Conservation (phyloP, 208 protist genomes). For the Crithidia sp. region DNA sequence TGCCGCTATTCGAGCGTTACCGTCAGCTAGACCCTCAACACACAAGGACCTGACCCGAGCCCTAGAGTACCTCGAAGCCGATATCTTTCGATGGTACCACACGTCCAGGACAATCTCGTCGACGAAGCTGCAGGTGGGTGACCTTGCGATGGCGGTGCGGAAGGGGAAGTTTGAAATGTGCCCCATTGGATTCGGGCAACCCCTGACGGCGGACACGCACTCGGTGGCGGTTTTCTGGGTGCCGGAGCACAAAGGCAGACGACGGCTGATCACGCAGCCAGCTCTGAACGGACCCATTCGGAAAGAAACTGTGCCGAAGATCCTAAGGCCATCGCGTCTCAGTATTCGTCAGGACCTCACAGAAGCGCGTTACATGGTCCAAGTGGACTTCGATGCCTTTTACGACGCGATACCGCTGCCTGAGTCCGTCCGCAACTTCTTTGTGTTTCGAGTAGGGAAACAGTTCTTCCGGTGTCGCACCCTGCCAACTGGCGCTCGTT, state of each 20-base stretch:
- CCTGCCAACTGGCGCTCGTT: conserved; percentile 6
- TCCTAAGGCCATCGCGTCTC: background rate
- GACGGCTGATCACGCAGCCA: conserved; percentile 8
- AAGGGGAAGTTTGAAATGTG: conserved; percentile 12
- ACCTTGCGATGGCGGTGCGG: background rate
- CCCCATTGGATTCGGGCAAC: background rate
- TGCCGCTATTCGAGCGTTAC: background rate
- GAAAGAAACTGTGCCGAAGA: background rate
- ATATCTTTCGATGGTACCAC: background rate
- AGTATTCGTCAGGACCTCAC: background rate
- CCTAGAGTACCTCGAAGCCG: background rate
- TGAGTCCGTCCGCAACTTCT: background rate
- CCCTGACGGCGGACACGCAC: background rate
- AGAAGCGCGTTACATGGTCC: conserved; percentile 5
- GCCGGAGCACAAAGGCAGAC: conserved; percentile 2
- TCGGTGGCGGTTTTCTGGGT: conserved; percentile 1
- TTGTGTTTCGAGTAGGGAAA: conserved; percentile 1
- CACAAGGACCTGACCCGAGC: background rate
- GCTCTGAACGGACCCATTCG: background rate
- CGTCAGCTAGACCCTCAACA: background rate
- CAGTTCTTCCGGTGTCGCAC: background rate
- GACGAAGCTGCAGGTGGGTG: background rate
- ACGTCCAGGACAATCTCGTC: conserved; percentile 1
- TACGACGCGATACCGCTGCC: conserved; percentile 5
- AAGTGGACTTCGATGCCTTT: conserved; percentile 10